Evolutionary conservation across 108 stramenopile species (phyloP).

Genomic region (Pseudonitzschia multistriata): DNA sequence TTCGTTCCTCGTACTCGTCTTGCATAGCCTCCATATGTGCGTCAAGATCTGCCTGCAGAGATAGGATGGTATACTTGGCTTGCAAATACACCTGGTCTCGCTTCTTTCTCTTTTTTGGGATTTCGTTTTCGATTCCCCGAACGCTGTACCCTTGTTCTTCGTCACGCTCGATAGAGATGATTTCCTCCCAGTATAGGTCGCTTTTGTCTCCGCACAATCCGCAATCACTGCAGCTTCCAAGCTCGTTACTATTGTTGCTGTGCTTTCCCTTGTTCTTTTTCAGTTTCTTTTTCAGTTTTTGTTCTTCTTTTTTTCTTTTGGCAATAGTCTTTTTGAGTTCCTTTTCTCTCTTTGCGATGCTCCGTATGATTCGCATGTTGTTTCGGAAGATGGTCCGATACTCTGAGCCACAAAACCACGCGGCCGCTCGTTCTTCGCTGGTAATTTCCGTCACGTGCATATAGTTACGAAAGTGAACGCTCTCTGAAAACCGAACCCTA

Average conservation of each 20-base stretch:
- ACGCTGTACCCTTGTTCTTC: conserved; percentile 9
- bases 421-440: background rate
- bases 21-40: background rate
- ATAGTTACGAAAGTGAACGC: conserved; percentile 6
- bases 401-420: background rate
- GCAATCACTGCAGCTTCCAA: background rate
- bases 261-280: background rate
- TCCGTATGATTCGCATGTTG: background rate
- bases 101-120: background rate
- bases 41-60: conserved; percentile 3
- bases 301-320: background rate
- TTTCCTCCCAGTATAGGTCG: background rate
- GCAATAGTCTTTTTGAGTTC: background rate
- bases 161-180: background rate
- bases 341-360: conserved; percentile 2
- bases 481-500: background rate
- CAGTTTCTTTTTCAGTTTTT: conserved; percentile 15
- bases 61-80: conserved; percentile 5
- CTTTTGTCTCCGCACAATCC: background rate
- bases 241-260: background rate
- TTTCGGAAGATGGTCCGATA: conserved; percentile 5
- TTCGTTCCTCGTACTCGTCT: background rate
- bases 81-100: background rate
- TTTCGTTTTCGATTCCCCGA: conserved; percentile 7
- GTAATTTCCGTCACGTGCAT: background rate